Percentiles rank a stretch among this genome's conserved stretches.
These are phyloP conservation scores for Ceriops tagal DNA, from an alignment of 345 rosid genomes.

Conservation along the genomic window DNA sequence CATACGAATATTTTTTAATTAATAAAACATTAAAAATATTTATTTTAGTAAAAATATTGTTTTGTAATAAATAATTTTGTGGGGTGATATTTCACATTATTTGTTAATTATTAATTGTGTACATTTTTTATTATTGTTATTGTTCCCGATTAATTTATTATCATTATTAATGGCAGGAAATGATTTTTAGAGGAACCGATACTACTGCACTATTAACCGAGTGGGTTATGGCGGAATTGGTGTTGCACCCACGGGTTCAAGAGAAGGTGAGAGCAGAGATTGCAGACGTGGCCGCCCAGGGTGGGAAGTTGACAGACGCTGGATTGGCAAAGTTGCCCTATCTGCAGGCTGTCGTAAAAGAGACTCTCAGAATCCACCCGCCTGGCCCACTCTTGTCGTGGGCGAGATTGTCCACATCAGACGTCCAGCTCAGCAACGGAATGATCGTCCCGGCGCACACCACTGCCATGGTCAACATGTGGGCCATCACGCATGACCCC, in stretches of 20 bases:
- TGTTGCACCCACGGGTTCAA: constrained; percentile 60
- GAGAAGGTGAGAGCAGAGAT: constrained; percentile 48
- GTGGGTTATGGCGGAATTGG: constrained; percentile 87
- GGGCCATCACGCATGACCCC: constrained; percentile 88
- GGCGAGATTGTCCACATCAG: constrained; percentile 85
- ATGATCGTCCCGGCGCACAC: constrained; percentile 71
- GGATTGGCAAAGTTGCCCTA: constrained; percentile 60
- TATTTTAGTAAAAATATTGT: too few species aligned
- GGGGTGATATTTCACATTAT: too few species aligned
- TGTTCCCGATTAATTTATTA: too few species aligned
- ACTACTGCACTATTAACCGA: constrained; percentile 83
- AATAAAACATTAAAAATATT: too few species aligned
- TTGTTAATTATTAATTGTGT: neutral
- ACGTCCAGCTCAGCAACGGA: constrained; percentile 74
- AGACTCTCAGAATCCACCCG: constrained; percentile 70
- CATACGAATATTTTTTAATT: too few species aligned
- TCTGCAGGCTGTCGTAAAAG: constrained; percentile 74
- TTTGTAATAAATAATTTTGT: too few species aligned
- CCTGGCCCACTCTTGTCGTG: constrained; percentile 92
- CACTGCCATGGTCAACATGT: constrained; percentile 96
- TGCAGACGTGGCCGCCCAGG: constrained; percentile 8
- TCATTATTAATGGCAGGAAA: constrained; percentile 43
- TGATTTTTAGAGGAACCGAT: constrained; percentile 92
- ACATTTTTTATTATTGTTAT: neutral
- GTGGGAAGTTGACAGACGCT: constrained; percentile 35